phyloP scores from a whole-genome alignment of 305 asterid genomes.

The Fraxinus paxiana region DNA sequence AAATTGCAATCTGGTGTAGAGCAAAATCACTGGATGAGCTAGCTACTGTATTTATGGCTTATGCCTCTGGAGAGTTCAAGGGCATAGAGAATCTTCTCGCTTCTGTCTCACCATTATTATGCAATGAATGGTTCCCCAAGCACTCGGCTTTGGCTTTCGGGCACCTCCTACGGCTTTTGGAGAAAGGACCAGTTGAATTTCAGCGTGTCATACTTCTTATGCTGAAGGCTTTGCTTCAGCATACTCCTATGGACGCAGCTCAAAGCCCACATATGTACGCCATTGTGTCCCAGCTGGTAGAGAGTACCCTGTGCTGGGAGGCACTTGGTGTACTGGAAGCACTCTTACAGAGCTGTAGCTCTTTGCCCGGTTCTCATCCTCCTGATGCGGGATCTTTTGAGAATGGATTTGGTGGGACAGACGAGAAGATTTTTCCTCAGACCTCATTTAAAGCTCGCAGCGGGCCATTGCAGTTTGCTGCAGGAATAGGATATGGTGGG shows the following conservation, averaged over 20 bases:
- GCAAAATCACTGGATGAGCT: constrained; percentile 79
- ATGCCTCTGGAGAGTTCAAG: constrained; percentile 72
- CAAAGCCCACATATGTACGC: constrained; percentile 99
- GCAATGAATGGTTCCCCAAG: constrained; percentile 93
- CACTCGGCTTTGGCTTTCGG: constrained; percentile 94
- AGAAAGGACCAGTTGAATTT: constrained; percentile 85
- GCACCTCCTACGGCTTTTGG: constrained; percentile 79
- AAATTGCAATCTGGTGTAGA: constrained; percentile 82
- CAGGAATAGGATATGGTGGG: constrained; percentile 54
- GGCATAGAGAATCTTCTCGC: constrained; percentile 84
- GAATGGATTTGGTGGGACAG: constrained; percentile 65
- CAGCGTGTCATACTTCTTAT: constrained; percentile 91
- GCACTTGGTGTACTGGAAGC: constrained; percentile 99
- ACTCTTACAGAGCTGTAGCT: constrained; percentile 95
- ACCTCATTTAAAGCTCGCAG: constrained; percentile 94
- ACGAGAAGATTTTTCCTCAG: constrained; percentile 74
- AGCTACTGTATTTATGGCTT: constrained; percentile 77
- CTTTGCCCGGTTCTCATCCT: constrained; percentile 74
- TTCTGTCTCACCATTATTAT: constrained; percentile 84
- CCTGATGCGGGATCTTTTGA: constrained; percentile 60
- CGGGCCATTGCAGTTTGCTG: constrained; percentile 82
- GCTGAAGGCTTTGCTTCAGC: constrained; percentile 94
- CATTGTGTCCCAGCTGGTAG: constrained; percentile 91
- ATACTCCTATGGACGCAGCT: constrained; percentile 90
- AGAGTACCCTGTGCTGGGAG: constrained; percentile 95